phyloP scores from a whole-genome alignment of 2,329 filamentous ascomycete species.

The Epichloe sp. region DNA sequence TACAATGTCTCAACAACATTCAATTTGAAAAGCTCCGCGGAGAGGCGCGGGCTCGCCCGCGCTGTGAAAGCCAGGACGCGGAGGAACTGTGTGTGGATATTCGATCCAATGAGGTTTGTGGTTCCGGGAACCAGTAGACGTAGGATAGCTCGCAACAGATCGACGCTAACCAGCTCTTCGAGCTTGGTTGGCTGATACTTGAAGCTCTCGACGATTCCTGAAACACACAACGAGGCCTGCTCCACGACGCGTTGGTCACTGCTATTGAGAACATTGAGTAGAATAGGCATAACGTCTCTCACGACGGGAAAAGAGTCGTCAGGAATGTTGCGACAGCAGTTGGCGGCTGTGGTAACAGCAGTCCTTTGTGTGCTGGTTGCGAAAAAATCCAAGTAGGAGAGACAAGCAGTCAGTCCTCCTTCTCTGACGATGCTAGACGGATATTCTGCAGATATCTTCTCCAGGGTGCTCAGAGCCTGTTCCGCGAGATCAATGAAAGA shows the following conservation, averaged over 20 bases:
- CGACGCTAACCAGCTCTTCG: constrained; percentile 82
- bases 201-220: constrained; percentile 93
- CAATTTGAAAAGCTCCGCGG: constrained; percentile 85
- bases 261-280: constrained; percentile 80
- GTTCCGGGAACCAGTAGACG: constrained; percentile 84
- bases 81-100: constrained; percentile 92
- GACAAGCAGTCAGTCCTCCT: constrained; percentile 86
- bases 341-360: constrained; percentile 91
- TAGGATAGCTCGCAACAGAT: constrained; percentile 72
- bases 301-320: constrained; percentile 88
- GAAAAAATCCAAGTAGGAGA: constrained; percentile 98
- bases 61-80: constrained; percentile 84
- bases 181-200: constrained; percentile 76
- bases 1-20: constrained; percentile 96
- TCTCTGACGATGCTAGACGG: constrained; percentile 90
- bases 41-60: constrained; percentile 73
- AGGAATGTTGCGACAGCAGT: constrained; percentile 94
- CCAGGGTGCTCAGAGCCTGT: constrained; percentile 88
- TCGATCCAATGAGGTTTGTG: constrained; percentile 85
- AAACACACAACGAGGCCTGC: constrained; percentile 90
- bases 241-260: constrained; percentile 95
- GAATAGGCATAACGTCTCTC: constrained; percentile 88
- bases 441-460: constrained; percentile 96
- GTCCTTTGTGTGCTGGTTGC: constrained; percentile 93
- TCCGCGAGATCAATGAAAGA: constrained; percentile 96